phyloP scores from a whole-genome alignment of 495 filamentous ascomycete genomes.

The Tuber umbilicatum region DNA sequence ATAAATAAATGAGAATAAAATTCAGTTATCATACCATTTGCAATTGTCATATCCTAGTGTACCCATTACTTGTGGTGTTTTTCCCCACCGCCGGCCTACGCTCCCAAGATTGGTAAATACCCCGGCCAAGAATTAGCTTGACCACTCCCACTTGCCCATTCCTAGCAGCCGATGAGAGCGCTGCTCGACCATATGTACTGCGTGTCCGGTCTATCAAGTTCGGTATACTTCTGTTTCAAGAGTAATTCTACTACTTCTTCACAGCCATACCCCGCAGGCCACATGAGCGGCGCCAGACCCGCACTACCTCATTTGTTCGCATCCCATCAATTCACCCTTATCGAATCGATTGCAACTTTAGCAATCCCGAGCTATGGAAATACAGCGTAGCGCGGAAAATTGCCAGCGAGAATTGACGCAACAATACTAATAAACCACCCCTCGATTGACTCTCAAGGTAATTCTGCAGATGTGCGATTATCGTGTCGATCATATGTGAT shows the following conservation, averaged over 20 bases:
- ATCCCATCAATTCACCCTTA: not conserved
- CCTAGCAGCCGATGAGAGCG: not conserved
- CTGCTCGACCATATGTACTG: not conserved
- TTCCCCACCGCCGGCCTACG: too few relatives aligned
- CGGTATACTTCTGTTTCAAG: not conserved
- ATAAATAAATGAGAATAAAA: not conserved
- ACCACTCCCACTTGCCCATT: not conserved
- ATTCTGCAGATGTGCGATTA: not conserved
- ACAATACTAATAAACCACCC: not conserved
- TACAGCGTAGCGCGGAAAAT: not conserved
- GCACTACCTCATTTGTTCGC: not conserved
- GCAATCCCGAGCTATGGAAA: not conserved
- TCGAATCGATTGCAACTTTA: not conserved
- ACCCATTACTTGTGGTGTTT: too few relatives aligned
- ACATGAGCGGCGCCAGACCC: not conserved
- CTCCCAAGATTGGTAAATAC: too few relatives aligned
- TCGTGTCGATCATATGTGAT: not conserved
- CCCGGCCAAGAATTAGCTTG: too few relatives aligned
- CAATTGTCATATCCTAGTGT: not conserved
- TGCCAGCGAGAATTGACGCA: not conserved
- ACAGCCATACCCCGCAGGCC: not conserved
- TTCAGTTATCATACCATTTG: not conserved
- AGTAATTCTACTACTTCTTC: not conserved
- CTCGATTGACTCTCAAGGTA: not conserved
- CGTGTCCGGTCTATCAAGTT: not conserved